These are phyloP conservation scores for Lecanicillium sp. DNA, from an alignment of 2,329 filamentous ascomycete genomes.

Conservation along the genomic window DNA sequence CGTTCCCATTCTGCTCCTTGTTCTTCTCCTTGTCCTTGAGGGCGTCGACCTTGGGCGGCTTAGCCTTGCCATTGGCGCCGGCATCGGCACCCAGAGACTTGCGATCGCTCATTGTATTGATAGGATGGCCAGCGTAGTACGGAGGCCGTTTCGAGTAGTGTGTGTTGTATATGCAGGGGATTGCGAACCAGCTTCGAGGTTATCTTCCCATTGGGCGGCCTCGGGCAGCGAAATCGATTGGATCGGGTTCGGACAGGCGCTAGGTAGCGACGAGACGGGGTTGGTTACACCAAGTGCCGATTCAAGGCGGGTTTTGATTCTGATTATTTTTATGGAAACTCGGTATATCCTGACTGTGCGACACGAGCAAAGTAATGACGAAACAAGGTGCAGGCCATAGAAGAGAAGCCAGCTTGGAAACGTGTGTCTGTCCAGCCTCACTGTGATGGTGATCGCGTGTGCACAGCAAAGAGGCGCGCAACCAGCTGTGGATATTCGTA, in stretches of 20 bases:
- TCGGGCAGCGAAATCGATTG: background rate
- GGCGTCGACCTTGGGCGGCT: background rate
- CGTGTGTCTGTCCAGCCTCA: too few relatives aligned
- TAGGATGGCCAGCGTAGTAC: conserved; percentile 16
- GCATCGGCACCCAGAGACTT: conserved; percentile 16
- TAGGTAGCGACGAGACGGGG: background rate
- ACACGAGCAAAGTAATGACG: too few relatives aligned
- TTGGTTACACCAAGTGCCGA: background rate
- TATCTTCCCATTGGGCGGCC: too few relatives aligned
- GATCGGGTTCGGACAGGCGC: background rate
- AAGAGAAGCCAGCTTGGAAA: too few relatives aligned
- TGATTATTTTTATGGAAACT: background rate
- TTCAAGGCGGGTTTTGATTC: background rate
- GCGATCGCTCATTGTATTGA: conserved; percentile 25
- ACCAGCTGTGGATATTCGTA: too few relatives aligned
- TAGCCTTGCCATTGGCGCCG: conserved; percentile 17
- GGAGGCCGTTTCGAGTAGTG: too few relatives aligned
- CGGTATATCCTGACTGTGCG: too few relatives aligned
- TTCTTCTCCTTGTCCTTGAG: conserved; percentile 17
- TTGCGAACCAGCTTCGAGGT: too few relatives aligned
- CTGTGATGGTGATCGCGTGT: too few relatives aligned
- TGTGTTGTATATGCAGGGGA: too few relatives aligned
- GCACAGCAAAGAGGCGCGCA: too few relatives aligned
- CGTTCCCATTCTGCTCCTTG: conserved; percentile 19
- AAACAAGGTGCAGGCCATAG: too few relatives aligned